These are phyloP conservation scores for Pythium diclinum DNA, from an alignment of 352 stramenopile genomes.

Conservation along the genomic window DNA sequence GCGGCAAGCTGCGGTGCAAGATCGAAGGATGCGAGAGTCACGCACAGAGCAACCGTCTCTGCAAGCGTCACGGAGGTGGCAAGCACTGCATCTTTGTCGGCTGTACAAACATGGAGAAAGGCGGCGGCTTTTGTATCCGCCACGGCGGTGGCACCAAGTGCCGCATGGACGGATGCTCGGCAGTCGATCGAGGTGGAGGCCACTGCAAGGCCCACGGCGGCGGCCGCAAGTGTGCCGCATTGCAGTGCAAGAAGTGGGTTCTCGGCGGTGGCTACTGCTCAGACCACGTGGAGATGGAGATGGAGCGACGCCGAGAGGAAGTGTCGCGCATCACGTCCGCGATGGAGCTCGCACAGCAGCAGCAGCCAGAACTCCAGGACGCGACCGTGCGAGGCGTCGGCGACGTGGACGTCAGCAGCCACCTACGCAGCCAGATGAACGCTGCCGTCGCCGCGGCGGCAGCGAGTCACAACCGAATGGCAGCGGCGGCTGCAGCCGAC, in stretches of 20 bases:
- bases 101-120: conserved; percentile 83
- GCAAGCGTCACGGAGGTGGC: conserved; percentile 77
- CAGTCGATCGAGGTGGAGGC: conserved; percentile 75
- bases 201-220: conserved; percentile 83
- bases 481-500: conserved; percentile 12
- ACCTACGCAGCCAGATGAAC: conserved; percentile 11
- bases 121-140: conserved; percentile 79
- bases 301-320: conserved; percentile 22
- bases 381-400: not conserved
- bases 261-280: conserved; percentile 69
- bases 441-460: conserved; percentile 12
- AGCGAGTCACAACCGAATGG: conserved; percentile 24
- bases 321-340: conserved; percentile 19
- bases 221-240: conserved; percentile 70
- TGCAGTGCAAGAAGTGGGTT: conserved; percentile 81
- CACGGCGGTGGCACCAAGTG: conserved; percentile 81
- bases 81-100: conserved; percentile 71
- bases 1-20: conserved; percentile 75
- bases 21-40: conserved; percentile 76
- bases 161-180: conserved; percentile 53
- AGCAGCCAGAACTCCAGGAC: not conserved
- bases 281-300: conserved; percentile 56
- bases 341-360: conserved; percentile 34
- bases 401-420: not conserved
- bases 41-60: conserved; percentile 79